Percentiles rank a stretch among this genome's conserved stretches.
Conservation (phyloP, 192 early-diverging fungal genomes). For the Backusella circina region DNA sequence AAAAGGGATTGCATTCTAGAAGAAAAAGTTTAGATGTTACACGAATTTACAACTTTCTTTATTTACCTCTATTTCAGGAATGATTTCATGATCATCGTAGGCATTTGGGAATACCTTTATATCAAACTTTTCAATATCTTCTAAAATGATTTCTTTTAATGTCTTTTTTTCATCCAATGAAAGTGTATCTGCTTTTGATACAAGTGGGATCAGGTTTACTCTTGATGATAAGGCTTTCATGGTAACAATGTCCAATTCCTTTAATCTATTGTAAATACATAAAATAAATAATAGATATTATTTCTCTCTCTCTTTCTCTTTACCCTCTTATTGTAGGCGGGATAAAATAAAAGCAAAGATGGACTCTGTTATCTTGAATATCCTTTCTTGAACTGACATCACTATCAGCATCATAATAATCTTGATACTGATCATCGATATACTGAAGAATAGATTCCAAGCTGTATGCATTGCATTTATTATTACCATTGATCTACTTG, state of each 20-base stretch:
- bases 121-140: constrained; percentile 60
- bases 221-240: constrained; percentile 65
- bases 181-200: constrained; percentile 79
- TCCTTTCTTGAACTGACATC: constrained; percentile 67
- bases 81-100: constrained; percentile 65
- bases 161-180: constrained; percentile 56
- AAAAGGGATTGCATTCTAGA: constrained; percentile 72
- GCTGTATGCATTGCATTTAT: constrained; percentile 31
- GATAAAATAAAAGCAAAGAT: constrained; percentile 97
- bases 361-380: constrained; percentile 87
- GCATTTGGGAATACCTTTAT: constrained; percentile 70
- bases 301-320: neutral
- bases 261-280: constrained; percentile 40
- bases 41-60: neutral
- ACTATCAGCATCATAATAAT: constrained; percentile 83
- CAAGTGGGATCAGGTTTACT: constrained; percentile 82
- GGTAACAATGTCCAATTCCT: constrained; percentile 59
- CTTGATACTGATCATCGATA: constrained; percentile 94
- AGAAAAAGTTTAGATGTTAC: neutral
- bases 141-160: constrained; percentile 67
- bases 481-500: neutral
- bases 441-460: constrained; percentile 93
- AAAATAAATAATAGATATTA: too few relatives aligned
- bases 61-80: constrained; percentile 60
- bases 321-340: constrained; percentile 91